Base-by-base conservation (phyloP, 2,329 filamentous ascomycete species). In the Phyllosticta citrichinensis region DNA sequence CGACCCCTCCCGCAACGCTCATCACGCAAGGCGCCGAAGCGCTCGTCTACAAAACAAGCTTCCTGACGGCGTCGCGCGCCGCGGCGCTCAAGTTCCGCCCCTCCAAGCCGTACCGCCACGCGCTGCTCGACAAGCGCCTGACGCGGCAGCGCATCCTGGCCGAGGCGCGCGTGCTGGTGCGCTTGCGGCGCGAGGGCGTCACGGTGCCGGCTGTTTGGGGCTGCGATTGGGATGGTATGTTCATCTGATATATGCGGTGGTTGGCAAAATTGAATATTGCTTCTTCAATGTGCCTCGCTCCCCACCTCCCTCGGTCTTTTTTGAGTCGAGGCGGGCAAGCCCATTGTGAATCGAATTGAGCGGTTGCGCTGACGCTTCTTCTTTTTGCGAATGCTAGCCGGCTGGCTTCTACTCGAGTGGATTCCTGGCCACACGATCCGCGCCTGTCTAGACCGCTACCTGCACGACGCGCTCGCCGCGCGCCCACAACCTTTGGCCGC, bases 21-120 rank as follows among this genome's bases (percentile, higher is more conserved):
- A 84, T 97, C 67, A 87, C 90, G 62, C 94, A 97, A 81, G 94
- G 94, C 76, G 94, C 94, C 71, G 94, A 99, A 83, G 92, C 90
- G 63, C 90, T 93, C 65, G 84, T 99, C 71, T 97, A 95, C 83
- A 87, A 86, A 74, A 93, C 90, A 19, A 86, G 84, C 60, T 95
- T 90, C 76, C 86, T 97, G 60, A 73, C 81, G 27, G 82, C 88
- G 50, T 73, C 79, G 61, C 79, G 83, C 10, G 83, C 87, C 14
- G 88, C 86, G 71, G 90, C 93, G 0, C 84, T 97, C 64, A 99
- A 99, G 78, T 86, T 95, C 80, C 89, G 94, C 0, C 92, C 93
- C 0, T 81, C 86, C 25, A 99, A 99, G 77, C 84, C 89, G 25
- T 99, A 96, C 82, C 85, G 94, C 20, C 94, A 99, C 75, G 89